phyloP scores from a whole-genome alignment of 2,329 filamentous ascomycete genomes.

The Pyricularia sp. region DNA sequence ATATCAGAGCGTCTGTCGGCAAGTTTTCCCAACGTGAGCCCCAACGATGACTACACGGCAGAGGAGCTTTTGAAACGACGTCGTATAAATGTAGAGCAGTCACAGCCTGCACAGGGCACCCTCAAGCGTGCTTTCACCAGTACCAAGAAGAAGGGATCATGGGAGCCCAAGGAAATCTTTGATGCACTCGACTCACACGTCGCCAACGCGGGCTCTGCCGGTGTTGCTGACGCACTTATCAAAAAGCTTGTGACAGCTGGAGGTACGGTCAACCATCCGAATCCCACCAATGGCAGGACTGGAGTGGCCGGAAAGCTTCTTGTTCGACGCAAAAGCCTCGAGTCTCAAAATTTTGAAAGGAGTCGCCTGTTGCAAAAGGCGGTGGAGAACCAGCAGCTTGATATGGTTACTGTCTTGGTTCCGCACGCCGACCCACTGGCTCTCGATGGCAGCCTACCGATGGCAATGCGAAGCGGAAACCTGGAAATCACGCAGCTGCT shows the following conservation, averaged over 20 bases:
- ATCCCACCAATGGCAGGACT: background rate
- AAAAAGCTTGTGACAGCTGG: constrained; percentile 37
- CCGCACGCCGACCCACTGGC: constrained; percentile 41
- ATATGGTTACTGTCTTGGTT: constrained; percentile 44
- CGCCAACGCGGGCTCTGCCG: constrained; percentile 37
- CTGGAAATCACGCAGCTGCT: constrained; percentile 34
- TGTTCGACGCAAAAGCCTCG: constrained; percentile 38
- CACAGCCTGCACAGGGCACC: constrained; percentile 16
- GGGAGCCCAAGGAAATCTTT: constrained; percentile 44
- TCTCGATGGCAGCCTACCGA: constrained; percentile 38
- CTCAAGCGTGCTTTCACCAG: constrained; percentile 30
- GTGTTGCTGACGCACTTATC: constrained; percentile 47
- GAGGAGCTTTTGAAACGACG: constrained; percentile 44
- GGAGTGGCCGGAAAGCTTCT: constrained; percentile 32
- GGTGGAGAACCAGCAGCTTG: constrained; percentile 44
- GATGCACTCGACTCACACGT: constrained; percentile 41
- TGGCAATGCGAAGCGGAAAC: constrained; percentile 36
- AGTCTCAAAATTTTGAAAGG: constrained; percentile 32
- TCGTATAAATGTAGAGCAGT: constrained; percentile 21
- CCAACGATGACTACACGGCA: constrained; percentile 41
- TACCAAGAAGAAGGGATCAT: constrained; percentile 37
- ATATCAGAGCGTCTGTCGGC: constrained; percentile 22
- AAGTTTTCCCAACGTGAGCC: constrained; percentile 27
- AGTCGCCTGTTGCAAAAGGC: constrained; percentile 36
- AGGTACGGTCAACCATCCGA: constrained; percentile 34